Percentiles rank a stretch among this genome's conserved stretches.
These are phyloP conservation scores for Auricularia sp. DNA, from an alignment of 768 basidiomycete species.

Conservation along the genomic window DNA sequence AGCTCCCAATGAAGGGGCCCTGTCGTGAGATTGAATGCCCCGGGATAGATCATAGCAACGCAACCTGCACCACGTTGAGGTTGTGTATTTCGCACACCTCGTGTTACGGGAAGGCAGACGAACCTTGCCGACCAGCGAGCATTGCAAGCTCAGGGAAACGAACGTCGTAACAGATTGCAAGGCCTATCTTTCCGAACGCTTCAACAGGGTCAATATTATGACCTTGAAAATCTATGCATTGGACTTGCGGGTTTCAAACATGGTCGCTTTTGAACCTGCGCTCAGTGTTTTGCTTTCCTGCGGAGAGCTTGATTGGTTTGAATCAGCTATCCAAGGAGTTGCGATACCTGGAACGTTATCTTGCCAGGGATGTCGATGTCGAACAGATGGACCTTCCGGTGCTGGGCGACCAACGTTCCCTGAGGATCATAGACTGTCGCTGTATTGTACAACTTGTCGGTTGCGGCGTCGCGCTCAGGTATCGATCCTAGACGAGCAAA, in stretches of 20 bases:
- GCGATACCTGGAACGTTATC: slow-evolving; percentile 70
- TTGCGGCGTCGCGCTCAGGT: slow-evolving; percentile 60
- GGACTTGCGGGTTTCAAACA: slow-evolving; percentile 73
- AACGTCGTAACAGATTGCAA: slow-evolving; percentile 95
- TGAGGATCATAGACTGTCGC: slow-evolving; percentile 81
- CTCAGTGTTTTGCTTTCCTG: slow-evolving; percentile 85
- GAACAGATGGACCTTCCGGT: slow-evolving; percentile 94
- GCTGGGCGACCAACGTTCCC: slow-evolving; percentile 69
- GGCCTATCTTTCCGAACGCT: slow-evolving; percentile 96
- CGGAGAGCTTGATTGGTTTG: neutral
- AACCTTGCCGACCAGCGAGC: slow-evolving; percentile 80
- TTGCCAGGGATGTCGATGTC: slow-evolving; percentile 95
- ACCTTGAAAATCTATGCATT: neutral
- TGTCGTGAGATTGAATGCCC: slow-evolving; percentile 92
- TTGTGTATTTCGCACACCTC: neutral
- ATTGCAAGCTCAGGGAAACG: slow-evolving; percentile 91
- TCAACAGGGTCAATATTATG: neutral
- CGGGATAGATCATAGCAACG: slow-evolving; percentile 82
- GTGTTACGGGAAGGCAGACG: slow-evolving; percentile 8
- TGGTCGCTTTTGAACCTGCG: slow-evolving; percentile 61
- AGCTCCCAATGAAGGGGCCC: slow-evolving; percentile 96
- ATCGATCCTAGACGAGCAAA: slow-evolving; percentile 59
- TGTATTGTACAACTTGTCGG: slow-evolving; percentile 76
- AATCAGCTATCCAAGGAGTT: neutral
- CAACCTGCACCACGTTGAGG: slow-evolving; percentile 43